Conservation (phyloP, 139 green algal genomes). For the Chlorella sp. region DNA sequence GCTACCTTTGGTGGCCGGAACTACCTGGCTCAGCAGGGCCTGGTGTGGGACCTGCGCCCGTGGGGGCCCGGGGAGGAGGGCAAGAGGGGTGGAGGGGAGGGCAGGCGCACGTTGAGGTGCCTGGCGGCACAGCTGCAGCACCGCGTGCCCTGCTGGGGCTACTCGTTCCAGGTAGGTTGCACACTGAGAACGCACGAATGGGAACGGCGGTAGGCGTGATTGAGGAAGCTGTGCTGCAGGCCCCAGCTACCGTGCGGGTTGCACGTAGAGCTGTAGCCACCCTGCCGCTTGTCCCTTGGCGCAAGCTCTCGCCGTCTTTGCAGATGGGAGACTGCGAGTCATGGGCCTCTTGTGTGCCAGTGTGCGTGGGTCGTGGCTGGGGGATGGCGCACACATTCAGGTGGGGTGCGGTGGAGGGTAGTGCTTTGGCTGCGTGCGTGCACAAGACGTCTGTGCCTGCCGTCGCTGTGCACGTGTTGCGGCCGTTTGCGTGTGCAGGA, state of each 20-base stretch:
- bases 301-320: neutral
- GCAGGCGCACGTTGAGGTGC: too few relatives aligned
- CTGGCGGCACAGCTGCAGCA: slow-evolving; percentile 73
- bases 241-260: too few relatives aligned
- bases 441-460: neutral
- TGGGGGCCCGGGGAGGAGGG: neutral
- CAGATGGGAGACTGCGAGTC: neutral
- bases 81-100: neutral
- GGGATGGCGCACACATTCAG: too few relatives aligned
- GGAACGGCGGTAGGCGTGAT: too few relatives aligned
- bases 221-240: too few relatives aligned
- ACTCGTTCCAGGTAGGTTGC: slow-evolving; percentile 60
- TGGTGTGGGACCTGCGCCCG: slow-evolving; percentile 19
- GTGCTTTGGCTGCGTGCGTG: too few relatives aligned
- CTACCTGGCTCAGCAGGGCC: slow-evolving; percentile 21
- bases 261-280: neutral
- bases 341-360: neutral
- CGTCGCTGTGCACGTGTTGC: neutral
- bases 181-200: too few relatives aligned
- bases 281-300: neutral
- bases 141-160: slow-evolving; percentile 79
- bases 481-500: slow-evolving; percentile 1
- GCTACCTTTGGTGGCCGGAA: slow-evolving; percentile 2
- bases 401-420: too few relatives aligned
- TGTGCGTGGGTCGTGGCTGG: too few relatives aligned